phyloP scores from a whole-genome alignment of 768 basidiomycete species.

The Lactarius vividus region DNA sequence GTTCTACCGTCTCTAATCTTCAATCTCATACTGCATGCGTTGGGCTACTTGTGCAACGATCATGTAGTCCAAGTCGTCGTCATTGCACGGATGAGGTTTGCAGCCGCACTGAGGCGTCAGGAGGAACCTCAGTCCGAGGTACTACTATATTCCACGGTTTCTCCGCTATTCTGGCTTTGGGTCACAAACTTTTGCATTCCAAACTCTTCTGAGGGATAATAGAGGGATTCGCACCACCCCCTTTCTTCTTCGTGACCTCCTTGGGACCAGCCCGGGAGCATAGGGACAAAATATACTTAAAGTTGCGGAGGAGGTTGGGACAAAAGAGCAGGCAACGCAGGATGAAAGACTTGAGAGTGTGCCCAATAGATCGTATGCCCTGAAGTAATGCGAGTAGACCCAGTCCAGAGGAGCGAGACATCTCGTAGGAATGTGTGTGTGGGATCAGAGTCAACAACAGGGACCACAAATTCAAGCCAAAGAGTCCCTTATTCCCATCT shows the following conservation, averaged over 20 bases:
- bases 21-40: too few relatives aligned
- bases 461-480: too few relatives aligned
- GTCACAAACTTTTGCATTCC: too few relatives aligned
- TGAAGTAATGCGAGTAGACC: conserved; percentile 1
- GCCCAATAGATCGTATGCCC: neutral
- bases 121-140: too few relatives aligned
- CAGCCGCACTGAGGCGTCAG: too few relatives aligned
- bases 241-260: neutral
- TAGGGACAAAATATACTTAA: neutral
- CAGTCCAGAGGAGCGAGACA: neutral
- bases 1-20: too few relatives aligned
- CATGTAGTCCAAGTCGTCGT: too few relatives aligned
- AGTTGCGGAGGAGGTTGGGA: neutral
- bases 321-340: conserved; percentile 6
- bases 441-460: neutral
- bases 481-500: neutral
- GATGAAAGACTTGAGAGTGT: conserved; percentile 11
- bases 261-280: neutral
- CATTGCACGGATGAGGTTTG: too few relatives aligned
- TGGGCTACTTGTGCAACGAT: too few relatives aligned
- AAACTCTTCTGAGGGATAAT: too few relatives aligned
- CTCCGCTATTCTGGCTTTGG: too few relatives aligned
- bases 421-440: neutral
- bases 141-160: too few relatives aligned
- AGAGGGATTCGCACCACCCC: neutral